Evolutionary conservation across 2,329 filamentous ascomycete genomes (phyloP).

Genomic region (Metarhizium guizhouense): DNA sequence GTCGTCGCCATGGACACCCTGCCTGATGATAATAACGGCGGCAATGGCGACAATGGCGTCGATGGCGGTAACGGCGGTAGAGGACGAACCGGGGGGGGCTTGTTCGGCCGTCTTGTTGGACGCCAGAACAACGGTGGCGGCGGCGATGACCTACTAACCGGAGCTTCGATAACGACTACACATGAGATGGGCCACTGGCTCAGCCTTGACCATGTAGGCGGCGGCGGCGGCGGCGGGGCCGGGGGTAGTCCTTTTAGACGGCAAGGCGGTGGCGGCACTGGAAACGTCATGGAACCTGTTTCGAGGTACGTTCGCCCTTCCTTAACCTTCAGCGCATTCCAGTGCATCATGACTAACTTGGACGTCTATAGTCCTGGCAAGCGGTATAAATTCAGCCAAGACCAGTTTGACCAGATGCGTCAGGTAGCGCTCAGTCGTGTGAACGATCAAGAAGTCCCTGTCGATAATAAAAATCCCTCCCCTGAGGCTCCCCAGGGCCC

Average conservation of each 20-base stretch:
- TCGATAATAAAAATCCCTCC: too few relatives aligned
- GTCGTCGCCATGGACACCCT: background rate
- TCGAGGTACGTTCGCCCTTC: background rate
- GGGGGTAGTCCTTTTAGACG: too few relatives aligned
- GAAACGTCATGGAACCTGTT: background rate
- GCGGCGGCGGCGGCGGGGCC: too few relatives aligned
- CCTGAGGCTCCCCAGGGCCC: too few relatives aligned
- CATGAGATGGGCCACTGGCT: background rate
- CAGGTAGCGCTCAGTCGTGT: background rate
- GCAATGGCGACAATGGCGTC: too few relatives aligned
- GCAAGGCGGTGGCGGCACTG: background rate
- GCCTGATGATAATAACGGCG: background rate
- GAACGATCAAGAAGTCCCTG: background rate
- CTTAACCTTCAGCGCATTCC: background rate
- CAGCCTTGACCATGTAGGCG: background rate
- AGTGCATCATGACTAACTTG: background rate
- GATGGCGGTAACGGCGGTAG: background rate
- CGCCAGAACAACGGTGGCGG: background rate
- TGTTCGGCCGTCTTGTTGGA: background rate
- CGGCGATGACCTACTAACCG: background rate
- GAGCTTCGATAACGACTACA: background rate
- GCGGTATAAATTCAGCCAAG: background rate
- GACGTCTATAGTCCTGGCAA: background rate
- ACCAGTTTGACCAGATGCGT: background rate
- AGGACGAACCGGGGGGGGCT: background rate